Evolutionary conservation across 148 eudicot species (phyloP).

Genomic region (Simmondsia chinensis): DNA sequence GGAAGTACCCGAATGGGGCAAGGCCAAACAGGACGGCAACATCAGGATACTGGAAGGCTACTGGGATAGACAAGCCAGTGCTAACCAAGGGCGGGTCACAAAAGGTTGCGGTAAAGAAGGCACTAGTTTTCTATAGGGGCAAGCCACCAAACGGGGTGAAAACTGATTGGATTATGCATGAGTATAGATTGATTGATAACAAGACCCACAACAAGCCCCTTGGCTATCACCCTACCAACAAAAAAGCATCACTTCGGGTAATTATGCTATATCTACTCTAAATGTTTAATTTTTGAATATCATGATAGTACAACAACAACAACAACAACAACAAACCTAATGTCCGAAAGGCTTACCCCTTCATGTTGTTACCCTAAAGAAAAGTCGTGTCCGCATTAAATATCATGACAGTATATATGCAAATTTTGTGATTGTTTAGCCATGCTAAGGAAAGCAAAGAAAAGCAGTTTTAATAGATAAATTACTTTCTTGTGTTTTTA

Average conservation of each 20-base stretch:
- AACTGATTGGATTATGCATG: slow-evolving; percentile 73
- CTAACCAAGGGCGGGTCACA: slow-evolving; percentile 24
- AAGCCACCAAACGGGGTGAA: slow-evolving; percentile 60
- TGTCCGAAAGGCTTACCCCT: too few species aligned
- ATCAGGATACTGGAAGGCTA: slow-evolving; percentile 65
- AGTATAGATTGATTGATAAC: slow-evolving; percentile 34
- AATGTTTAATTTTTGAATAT: neutral
- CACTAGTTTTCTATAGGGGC: slow-evolving; percentile 54
- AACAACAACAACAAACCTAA: neutral
- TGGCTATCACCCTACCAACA: slow-evolving; percentile 25
- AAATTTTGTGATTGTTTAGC: too few species aligned
- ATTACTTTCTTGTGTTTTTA: too few species aligned
- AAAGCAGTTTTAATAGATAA: too few species aligned
- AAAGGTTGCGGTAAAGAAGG: slow-evolving; percentile 60
- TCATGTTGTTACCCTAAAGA: too few species aligned
- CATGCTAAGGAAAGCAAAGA: too few species aligned
- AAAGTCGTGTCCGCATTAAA: too few species aligned
- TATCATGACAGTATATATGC: too few species aligned
- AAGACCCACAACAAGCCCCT: slow-evolving; percentile 43
- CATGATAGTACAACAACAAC: neutral
- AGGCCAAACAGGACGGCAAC: slow-evolving; percentile 68
- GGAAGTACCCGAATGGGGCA: slow-evolving; percentile 66
- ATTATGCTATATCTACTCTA: neutral
- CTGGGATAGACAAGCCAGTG: slow-evolving; percentile 64
- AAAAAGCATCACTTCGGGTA: slow-evolving; percentile 70